These are phyloP conservation scores for Quercus tomentella DNA, from an alignment of 331 rosid genomes.

Conservation along the genomic window DNA sequence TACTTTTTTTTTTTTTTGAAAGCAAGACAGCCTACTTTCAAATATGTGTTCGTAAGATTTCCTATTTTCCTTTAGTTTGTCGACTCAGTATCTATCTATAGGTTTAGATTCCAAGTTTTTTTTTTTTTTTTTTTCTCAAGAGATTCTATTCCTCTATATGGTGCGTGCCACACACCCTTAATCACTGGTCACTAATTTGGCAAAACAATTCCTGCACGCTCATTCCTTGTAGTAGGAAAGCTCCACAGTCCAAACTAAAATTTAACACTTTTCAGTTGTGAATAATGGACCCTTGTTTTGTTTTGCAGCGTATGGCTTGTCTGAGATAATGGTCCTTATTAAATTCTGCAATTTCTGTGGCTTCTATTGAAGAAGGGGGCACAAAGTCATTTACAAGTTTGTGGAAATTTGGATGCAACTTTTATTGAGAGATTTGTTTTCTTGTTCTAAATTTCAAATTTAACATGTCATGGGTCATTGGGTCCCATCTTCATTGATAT, in stretches of 20 bases:
- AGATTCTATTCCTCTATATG: too few species aligned
- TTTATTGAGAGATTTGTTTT: neutral
- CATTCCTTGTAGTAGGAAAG: neutral
- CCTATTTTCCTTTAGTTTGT: too few species aligned
- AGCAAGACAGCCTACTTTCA: too few species aligned
- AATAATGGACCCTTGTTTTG: neutral
- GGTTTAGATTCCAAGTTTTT: too few species aligned
- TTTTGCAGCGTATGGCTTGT: neutral
- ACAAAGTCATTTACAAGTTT: neutral
- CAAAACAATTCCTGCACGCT: neutral
- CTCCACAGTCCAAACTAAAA: neutral
- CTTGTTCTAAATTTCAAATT: neutral
- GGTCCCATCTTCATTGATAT: neutral
- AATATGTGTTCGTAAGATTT: too few species aligned
- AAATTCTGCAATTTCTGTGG: neutral
- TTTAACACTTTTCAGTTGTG: neutral
- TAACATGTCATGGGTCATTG: neutral
- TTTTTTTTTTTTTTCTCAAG: too few species aligned
- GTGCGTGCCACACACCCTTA: too few species aligned
- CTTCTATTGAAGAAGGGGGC: neutral
- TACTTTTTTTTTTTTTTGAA: too few species aligned
- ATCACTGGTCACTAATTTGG: too few species aligned
- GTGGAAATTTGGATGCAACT: neutral
- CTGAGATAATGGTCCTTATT: neutral
- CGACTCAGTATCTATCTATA: too few species aligned